Base-by-base conservation (phyloP, 2,329 filamentous ascomycete species). In the Pseudogymnoascus sp. region DNA sequence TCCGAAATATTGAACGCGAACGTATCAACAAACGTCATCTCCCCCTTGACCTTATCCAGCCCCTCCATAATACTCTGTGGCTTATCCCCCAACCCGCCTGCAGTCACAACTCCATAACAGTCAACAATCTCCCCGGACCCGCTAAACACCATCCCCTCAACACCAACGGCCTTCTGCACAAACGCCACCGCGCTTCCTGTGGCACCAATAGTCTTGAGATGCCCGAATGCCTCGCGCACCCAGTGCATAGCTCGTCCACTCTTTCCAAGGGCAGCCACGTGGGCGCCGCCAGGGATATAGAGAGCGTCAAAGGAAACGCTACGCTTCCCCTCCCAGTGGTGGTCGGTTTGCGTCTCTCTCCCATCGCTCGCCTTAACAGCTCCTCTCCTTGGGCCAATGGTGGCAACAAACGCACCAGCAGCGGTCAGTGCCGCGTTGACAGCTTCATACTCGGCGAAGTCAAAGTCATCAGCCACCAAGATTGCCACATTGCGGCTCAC, bases 231-330 rank as follows among this genome's bases (percentile, higher is more conserved):
- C 73, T 95, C 91, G 1, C 88, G 83, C 3, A 93, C 77, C 84
- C 88, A 95, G 77, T 93, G 87, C 1, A 89, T 71, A 0, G 88
- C 88, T 16, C 89, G 86, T 0, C 90, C 90, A 66, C 82, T 90
- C 77, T 86, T 84, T 63, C 81, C 76, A 0, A 95, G 81, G 0
- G 84, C 85, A 62, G 82, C 77, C 51, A 89, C 76, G 0, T 85
- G 84, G 0, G 81, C 78, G 1, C 91, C 90, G 1, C 89, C 89
- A 0, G 90, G 90, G 2, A 96, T 77, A 71, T 91, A 92, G 29
- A 93, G 72, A 0, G 89, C 86, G 72, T 95, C 91, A 67, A 93
- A 93, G 80, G 95, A 85, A 37, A 88, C 91, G 29, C 86, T 90
- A 14, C 90, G 84, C 82, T 89, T 86, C 0, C 89, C 90, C 68